Evolutionary conservation across 225 moss, liverwort and hornwort species (phyloP), one percentile per base, ranked within the genome.

Genomic region (Physcomitrium patens): DNA sequence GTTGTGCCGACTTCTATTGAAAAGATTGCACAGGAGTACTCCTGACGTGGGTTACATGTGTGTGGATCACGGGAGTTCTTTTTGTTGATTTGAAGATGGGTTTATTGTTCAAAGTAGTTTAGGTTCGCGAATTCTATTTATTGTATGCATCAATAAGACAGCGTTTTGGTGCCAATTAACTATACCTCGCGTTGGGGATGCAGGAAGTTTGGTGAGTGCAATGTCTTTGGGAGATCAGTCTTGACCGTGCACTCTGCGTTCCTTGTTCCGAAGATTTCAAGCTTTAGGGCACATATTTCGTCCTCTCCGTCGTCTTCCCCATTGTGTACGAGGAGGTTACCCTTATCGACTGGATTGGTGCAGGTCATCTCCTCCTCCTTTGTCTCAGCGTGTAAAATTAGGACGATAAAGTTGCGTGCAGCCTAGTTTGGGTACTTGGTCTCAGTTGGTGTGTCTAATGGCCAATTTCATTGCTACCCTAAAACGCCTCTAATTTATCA

Each of bases 131-230:
- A 59, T 1, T 41, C 3, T 44, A 1, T 71, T 46, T 50, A 27
- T 47, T 31, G 53, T 49, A 8, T 11, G 66, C 45, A 65, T 28
- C 23, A 22, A 14, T 63, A 20, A 15, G 49, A 20, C 22, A 53
- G 19, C 53, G 9, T 9, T 69, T 74, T 56, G 31, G 58, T 54
- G 13, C 56, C 11, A 64, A 43, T 78, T n/a, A 15, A 31, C 28
- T 13, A 47, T 46, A 76, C 56, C 71, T 60, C 60, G 18, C 18
- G 31, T 27, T 61, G 16, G 8, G 47, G 67, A 48, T 67, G 71
- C 76, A 81, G 81, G 74, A 41, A 78, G 70, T 60, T 37, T 74
- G 7, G 41, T 67, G 55, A 72, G 47, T 41, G 9, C 26, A 54
- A 51, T 64, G 22, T 37, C 46, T 8, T 22, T 52, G 74, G 45